These are phyloP conservation scores for Acmispon strigosus DNA, from an alignment of 306 rosid species.

Conservation along the genomic window DNA sequence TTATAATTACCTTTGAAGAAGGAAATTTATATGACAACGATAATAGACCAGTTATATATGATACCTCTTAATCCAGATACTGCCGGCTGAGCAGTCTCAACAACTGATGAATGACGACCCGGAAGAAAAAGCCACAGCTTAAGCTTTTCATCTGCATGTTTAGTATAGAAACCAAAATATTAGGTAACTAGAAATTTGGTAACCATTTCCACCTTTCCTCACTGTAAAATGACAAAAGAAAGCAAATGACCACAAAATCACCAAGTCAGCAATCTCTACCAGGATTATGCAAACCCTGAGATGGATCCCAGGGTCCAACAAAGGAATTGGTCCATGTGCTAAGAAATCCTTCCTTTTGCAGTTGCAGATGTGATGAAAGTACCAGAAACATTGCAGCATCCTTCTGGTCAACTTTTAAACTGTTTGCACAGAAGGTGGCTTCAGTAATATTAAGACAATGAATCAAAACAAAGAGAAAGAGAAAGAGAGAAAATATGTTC, in stretches of 20 bases:
- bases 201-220: background rate
- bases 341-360: slow-evolving; percentile 87
- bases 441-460: slow-evolving; percentile 1
- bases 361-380: slow-evolving; percentile 80
- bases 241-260: slow-evolving; percentile 21
- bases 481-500: background rate
- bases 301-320: slow-evolving; percentile 99
- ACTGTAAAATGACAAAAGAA: background rate
- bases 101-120: slow-evolving; percentile 75
- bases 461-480: background rate
- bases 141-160: slow-evolving; percentile 76
- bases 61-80: slow-evolving; percentile 83
- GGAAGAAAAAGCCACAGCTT: slow-evolving; percentile 97
- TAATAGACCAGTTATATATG: slow-evolving; percentile 10
- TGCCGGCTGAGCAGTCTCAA: slow-evolving; percentile 71
- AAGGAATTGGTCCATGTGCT: slow-evolving; percentile 96
- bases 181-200: slow-evolving; percentile 14
- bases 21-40: background rate
- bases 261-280: slow-evolving; percentile 44
- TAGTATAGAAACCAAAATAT: slow-evolving; percentile 19
- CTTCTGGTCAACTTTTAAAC: slow-evolving; percentile 65
- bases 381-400: slow-evolving; percentile 82
- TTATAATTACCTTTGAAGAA: slow-evolving; percentile 9
- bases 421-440: slow-evolving; percentile 26
- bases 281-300: slow-evolving; percentile 98